Conservation (phyloP, 768 basidiomycete species). For the Xerocomellus chrysenteron region DNA sequence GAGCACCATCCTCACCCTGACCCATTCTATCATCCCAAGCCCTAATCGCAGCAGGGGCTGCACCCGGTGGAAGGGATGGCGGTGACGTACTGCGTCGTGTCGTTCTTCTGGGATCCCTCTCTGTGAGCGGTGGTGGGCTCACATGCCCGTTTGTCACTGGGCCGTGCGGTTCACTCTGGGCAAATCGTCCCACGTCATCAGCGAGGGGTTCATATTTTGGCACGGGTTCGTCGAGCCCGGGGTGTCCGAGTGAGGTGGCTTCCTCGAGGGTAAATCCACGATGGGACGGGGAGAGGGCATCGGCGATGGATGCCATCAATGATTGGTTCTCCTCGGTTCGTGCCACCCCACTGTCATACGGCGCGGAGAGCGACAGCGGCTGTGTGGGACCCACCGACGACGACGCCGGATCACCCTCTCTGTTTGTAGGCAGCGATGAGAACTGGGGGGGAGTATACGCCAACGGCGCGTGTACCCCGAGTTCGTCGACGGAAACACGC, state of each 20-base stretch:
- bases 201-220: slow-evolving; percentile 38
- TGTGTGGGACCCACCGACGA: slow-evolving; percentile 9
- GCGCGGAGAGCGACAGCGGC: slow-evolving; percentile 9
- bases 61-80: slow-evolving; percentile 43
- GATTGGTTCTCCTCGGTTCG: slow-evolving; percentile 29
- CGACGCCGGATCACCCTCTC: slow-evolving; percentile 32
- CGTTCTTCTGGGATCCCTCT: slow-evolving; percentile 23
- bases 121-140: slow-evolving; percentile 1
- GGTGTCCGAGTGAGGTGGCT: slow-evolving; percentile 18
- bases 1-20: slow-evolving; percentile 32
- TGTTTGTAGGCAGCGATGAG: slow-evolving; percentile 62
- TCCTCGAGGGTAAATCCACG: slow-evolving; percentile 27
- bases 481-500: slow-evolving; percentile 28
- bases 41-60: slow-evolving; percentile 38
- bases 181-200: not conserved
- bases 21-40: slow-evolving; percentile 37
- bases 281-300: slow-evolving; percentile 34
- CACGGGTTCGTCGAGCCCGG: slow-evolving; percentile 32
- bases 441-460: slow-evolving; percentile 38
- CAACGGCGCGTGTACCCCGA: slow-evolving; percentile 17
- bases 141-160: slow-evolving; percentile 17
- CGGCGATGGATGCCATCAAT: slow-evolving; percentile 39
- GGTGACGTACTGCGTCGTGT: slow-evolving; percentile 35
- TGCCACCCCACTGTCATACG: slow-evolving; percentile 3
- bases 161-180: slow-evolving; percentile 19